phyloP scores from a whole-genome alignment of 2,329 filamentous ascomycete species.

The Colletotrichum godetiae region DNA sequence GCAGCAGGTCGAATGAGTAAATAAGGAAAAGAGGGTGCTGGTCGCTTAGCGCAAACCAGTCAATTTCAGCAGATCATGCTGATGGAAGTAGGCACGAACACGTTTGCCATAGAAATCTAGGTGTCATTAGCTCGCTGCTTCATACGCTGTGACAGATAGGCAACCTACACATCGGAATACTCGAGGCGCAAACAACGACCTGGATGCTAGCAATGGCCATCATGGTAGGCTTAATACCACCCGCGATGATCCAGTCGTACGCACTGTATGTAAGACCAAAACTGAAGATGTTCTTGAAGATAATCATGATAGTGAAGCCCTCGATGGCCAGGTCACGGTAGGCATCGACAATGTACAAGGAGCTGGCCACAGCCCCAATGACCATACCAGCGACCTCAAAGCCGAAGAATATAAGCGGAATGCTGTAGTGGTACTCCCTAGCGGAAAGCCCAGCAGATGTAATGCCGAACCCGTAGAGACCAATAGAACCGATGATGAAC shows the following conservation, averaged over 20 bases:
- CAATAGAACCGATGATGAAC: constrained; percentile 79
- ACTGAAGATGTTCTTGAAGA: constrained; percentile 96
- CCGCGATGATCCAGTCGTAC: constrained; percentile 81
- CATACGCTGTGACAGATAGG: background rate
- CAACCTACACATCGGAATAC: constrained; percentile 81
- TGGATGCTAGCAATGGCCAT: constrained; percentile 81
- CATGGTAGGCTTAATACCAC: constrained; percentile 73
- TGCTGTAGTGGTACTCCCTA: constrained; percentile 73
- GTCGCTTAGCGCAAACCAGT: constrained; percentile 46
- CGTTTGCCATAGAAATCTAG: constrained; percentile 83
- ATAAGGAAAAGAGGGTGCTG: background rate
- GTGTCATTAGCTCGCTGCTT: constrained; percentile 2
- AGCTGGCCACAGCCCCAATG: constrained; percentile 85
- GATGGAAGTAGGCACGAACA: constrained; percentile 78
- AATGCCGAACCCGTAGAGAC: constrained; percentile 86
- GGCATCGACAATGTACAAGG: constrained; percentile 91
- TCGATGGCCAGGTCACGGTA: constrained; percentile 89
- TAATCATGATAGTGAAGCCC: constrained; percentile 87
- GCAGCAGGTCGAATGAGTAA: background rate
- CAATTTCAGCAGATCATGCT: constrained; percentile 76
- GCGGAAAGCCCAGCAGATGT: constrained; percentile 70
- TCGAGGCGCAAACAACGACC: constrained; percentile 78
- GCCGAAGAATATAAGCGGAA: constrained; percentile 84
- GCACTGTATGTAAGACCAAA: constrained; percentile 87
- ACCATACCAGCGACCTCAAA: constrained; percentile 92